Base-by-base conservation (phyloP, 495 filamentous ascomycete species). In the Sporormia fimetaria region DNA sequence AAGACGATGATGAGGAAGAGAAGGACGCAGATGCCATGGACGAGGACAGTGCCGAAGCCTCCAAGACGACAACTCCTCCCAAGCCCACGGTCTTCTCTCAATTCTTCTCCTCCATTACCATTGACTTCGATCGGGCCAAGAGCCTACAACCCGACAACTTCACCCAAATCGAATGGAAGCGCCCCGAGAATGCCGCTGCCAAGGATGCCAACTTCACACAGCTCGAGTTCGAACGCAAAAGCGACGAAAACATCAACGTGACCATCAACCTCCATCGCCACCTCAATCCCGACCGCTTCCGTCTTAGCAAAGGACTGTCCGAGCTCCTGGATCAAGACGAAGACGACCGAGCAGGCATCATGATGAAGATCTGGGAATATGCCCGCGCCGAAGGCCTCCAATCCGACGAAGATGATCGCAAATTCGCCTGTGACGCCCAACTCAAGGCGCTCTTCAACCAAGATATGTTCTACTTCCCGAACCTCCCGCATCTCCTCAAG, bases 301-400 rank as follows among this genome's bases (percentile, higher is more conserved):
- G 74, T 46, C 65, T 96, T 21, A 86, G 75, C 57, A 75, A 75
- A 37, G 71, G 76, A 44, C 63, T 99, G 6, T 82, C 86, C 20
- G 83, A 92, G 39, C 68, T 99, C 8, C 65, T 96, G 15, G 92
- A 96, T 52, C 78, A 81, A 33, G 70, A 78, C 35, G 85, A 92
- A 54, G 92, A 87, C 36, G 87, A 87, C 11, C 74, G 84, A 9
- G 77, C 83, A 24, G 85, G 84, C 22, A 80, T 85, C 21, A 75
- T 93, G 15, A 80, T 88, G 66, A 87, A 81, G 18, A 72, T 99
- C 20, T 96, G 86, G 85, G 85, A 96, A 57, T 99, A 99, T 57
- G 81, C 93, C 48, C 80, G 81, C 44, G 71, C 81, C 15, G 83
- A 82, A 70, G 78, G 76, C 8, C 63, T 99, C 11, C 82, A 88